A percentile compares a stretch with the other conserved stretches of the same genome.
These are phyloP conservation scores for Vigna radiata DNA, from an alignment of 306 rosid genomes.

Conservation along the genomic window DNA sequence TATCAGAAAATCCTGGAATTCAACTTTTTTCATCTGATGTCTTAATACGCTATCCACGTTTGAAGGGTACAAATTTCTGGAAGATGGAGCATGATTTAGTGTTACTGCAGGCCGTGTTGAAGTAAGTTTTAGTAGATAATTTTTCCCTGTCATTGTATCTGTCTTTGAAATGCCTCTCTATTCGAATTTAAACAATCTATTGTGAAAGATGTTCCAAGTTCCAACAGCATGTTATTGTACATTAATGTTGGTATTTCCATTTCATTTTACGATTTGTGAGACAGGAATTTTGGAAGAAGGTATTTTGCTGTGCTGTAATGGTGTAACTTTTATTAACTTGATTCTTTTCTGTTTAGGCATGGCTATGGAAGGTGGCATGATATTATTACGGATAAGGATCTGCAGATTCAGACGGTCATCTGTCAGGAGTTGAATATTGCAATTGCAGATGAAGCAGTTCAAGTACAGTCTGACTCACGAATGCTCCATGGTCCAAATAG, in stretches of 20 bases:
- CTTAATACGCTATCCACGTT: constrained; percentile 66
- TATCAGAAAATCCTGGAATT: constrained; percentile 58
- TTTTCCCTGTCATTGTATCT: not conserved
- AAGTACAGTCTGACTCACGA: constrained; percentile 65
- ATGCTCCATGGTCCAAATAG: constrained; percentile 61
- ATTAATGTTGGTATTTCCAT: constrained; percentile 31
- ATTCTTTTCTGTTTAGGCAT: constrained; percentile 62
- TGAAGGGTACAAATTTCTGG: constrained; percentile 85
- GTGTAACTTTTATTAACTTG: constrained; percentile 35
- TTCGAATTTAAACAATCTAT: not conserved
- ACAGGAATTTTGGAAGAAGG: not conserved
- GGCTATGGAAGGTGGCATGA: constrained; percentile 99
- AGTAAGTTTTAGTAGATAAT: constrained; percentile 55
- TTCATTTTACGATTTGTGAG: constrained; percentile 16
- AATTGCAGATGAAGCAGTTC: constrained; percentile 58
- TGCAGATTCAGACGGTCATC: constrained; percentile 80
- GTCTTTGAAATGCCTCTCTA: not conserved
- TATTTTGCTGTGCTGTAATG: not conserved
- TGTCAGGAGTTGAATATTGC: constrained; percentile 96
- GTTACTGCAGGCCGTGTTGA: constrained; percentile 77
- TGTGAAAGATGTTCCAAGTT: not conserved
- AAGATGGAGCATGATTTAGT: constrained; percentile 79
- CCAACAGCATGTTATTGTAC: constrained; percentile 22
- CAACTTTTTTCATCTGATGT: constrained; percentile 74
- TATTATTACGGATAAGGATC: constrained; percentile 82